These are phyloP conservation scores for Populus hybrid DNA, from an alignment of 441 rosid species.

Conservation along the genomic window DNA sequence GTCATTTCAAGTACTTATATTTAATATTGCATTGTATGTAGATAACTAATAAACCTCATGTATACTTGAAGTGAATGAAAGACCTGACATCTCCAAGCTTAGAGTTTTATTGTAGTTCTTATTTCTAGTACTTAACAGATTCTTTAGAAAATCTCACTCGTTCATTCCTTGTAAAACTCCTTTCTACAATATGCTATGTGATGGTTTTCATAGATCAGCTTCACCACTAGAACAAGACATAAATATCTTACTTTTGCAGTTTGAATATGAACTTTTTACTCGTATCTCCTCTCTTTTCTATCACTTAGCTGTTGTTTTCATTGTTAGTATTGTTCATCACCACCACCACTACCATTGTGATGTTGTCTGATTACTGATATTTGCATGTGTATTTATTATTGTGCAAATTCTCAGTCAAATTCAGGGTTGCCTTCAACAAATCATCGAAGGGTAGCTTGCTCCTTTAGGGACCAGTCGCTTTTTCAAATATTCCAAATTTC, in stretches of 20 bases:
- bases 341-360: background rate
- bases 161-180: background rate
- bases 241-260: background rate
- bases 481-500: constrained; percentile 95
- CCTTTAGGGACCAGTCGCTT: constrained; percentile 93
- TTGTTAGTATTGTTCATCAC: background rate
- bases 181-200: background rate
- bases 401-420: constrained; percentile 54
- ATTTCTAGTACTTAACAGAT: background rate
- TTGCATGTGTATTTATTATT: constrained; percentile 20
- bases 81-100: background rate
- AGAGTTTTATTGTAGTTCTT: background rate
- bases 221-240: background rate
- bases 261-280: background rate
- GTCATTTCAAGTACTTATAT: background rate
- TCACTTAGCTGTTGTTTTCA: background rate
- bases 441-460: constrained; percentile 91
- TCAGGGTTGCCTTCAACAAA: constrained; percentile 81
- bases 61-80: background rate
- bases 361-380: constrained; percentile 24
- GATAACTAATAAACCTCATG: background rate
- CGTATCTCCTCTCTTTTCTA: background rate
- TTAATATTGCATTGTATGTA: background rate
- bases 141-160: background rate
- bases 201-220: background rate